Percentiles rank a stretch among this genome's conserved stretches.
Conservation (phyloP, 2,329 filamentous ascomycete species). For the Xylaria multiplex region DNA sequence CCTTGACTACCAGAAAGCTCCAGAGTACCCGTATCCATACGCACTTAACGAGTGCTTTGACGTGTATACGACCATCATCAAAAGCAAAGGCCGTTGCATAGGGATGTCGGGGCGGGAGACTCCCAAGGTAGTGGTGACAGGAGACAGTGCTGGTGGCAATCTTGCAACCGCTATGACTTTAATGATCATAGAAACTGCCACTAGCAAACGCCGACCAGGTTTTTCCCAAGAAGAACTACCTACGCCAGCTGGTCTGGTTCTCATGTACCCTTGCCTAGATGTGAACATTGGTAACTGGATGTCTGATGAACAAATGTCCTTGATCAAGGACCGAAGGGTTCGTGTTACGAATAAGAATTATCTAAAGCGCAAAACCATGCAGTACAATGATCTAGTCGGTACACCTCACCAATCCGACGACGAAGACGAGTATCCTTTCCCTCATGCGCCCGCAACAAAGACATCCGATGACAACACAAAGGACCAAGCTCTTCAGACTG, state of each 20-base stretch:
- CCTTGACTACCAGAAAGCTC: constrained; percentile 89
- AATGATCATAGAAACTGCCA: constrained; percentile 85
- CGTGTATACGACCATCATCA: constrained; percentile 79
- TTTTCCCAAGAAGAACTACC: constrained; percentile 71
- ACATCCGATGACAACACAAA: constrained; percentile 33
- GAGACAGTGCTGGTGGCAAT: constrained; percentile 86
- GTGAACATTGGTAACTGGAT: constrained; percentile 99
- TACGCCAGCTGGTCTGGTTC: constrained; percentile 79
- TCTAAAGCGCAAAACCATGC: constrained; percentile 83
- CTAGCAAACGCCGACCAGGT: constrained; percentile 64
- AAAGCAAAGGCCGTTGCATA: constrained; percentile 77
- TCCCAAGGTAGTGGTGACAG: constrained; percentile 77
- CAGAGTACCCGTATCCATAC: constrained; percentile 85
- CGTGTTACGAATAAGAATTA: constrained; percentile 82
- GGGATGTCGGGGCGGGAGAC: constrained; percentile 73
- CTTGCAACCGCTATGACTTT: constrained; percentile 82
- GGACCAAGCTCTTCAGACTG: constrained; percentile 45
- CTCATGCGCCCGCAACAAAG: constrained; percentile 38
- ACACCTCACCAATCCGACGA: constrained; percentile 86
- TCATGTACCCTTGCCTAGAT: constrained; percentile 90
- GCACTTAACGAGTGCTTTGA: constrained; percentile 89
- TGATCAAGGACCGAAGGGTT: constrained; percentile 85
- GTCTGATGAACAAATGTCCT: constrained; percentile 95
- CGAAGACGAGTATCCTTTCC: constrained; percentile 64
- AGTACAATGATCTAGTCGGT: constrained; percentile 85